These are phyloP conservation scores for Sugiyamaella novakii DNA, from an alignment of 1,139 yeast species.

Conservation along the genomic window DNA sequence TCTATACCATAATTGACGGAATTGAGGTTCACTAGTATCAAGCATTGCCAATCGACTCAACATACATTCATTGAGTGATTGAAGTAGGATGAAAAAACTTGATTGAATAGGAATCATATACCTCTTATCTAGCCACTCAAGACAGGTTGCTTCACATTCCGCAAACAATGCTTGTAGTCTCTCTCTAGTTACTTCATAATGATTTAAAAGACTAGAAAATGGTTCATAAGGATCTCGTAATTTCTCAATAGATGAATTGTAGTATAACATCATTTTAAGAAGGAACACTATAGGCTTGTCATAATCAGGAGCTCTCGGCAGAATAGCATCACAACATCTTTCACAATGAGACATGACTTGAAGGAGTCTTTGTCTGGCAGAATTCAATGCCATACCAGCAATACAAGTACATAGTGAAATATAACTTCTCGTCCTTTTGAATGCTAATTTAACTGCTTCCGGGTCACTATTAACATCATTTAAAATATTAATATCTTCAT, in stretches of 20 bases:
- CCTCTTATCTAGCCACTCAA: constrained; percentile 16
- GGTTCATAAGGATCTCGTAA: constrained; percentile 15
- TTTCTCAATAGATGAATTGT: constrained; percentile 12
- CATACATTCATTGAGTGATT: constrained; percentile 21
- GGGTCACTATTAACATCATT: constrained; percentile 12
- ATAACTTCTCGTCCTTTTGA: constrained; percentile 18
- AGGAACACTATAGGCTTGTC: constrained; percentile 21
- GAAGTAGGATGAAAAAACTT: constrained; percentile 13
- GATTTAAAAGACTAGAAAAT: constrained; percentile 12
- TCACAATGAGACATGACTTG: constrained; percentile 18
- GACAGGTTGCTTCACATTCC: constrained; percentile 7
- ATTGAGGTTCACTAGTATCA: constrained; percentile 16
- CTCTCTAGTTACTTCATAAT: constrained; percentile 11
- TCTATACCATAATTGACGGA: constrained; percentile 17
- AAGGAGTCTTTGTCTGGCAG: constrained; percentile 20
- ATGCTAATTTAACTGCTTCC: constrained; percentile 16
- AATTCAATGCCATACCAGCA: constrained; percentile 24
- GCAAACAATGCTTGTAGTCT: constrained; percentile 3
- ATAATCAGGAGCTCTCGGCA: constrained; percentile 17
- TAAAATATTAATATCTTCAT: constrained; percentile 25
- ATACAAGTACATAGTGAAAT: constrained; percentile 21
- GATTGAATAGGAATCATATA: constrained; percentile 16
- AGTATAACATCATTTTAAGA: constrained; percentile 21
- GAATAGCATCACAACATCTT: constrained; percentile 19
- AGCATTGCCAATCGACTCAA: constrained; percentile 16